phyloP scores from a whole-genome alignment of 208 protist species.

The Leptomonas seymouri region DNA sequence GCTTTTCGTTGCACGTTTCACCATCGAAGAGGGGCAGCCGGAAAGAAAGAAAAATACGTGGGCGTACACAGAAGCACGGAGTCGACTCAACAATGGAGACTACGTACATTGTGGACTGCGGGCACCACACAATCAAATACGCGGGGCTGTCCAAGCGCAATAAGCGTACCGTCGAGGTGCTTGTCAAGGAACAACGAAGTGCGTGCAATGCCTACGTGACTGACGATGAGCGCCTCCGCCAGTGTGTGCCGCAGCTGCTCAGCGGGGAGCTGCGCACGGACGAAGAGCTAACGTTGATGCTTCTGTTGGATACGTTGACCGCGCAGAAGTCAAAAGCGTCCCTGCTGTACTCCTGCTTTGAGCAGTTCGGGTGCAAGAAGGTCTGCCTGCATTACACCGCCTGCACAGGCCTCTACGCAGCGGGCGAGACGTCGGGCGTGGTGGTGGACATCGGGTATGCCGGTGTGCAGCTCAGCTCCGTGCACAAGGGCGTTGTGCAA shows the following conservation, averaged over 20 bases:
- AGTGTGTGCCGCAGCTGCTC: slow-evolving; percentile 28
- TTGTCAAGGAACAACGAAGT: slow-evolving; percentile 24
- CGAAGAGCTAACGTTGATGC: slow-evolving; percentile 59
- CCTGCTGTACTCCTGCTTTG: slow-evolving; percentile 67
- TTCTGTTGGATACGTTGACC: slow-evolving; percentile 58
- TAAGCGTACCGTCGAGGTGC: slow-evolving; percentile 15
- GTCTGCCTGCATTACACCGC: slow-evolving; percentile 59
- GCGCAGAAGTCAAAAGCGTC: slow-evolving; percentile 55
- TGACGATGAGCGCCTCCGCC: slow-evolving; percentile 23
- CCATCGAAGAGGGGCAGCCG: no score
- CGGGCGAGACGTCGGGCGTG: slow-evolving; percentile 68
- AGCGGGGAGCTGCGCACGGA: slow-evolving; percentile 30
- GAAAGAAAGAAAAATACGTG: no score
- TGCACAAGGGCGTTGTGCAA: slow-evolving; percentile 43
- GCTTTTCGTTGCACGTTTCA: neutral
- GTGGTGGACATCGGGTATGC: slow-evolving; percentile 73
- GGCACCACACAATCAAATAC: slow-evolving; percentile 64
- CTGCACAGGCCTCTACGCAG: slow-evolving; percentile 62
- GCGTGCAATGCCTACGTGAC: slow-evolving; percentile 27
- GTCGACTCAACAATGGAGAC: slow-evolving; percentile 29
- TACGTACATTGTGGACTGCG: slow-evolving; percentile 59
- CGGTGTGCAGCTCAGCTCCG: slow-evolving; percentile 59
- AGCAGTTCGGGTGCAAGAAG: slow-evolving; percentile 55
- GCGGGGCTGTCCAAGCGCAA: slow-evolving; percentile 41
- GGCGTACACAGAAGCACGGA: neutral